Evolutionary conservation across 257 asterid genomes (phyloP).

Genomic region (Marsdenia floribunda): DNA sequence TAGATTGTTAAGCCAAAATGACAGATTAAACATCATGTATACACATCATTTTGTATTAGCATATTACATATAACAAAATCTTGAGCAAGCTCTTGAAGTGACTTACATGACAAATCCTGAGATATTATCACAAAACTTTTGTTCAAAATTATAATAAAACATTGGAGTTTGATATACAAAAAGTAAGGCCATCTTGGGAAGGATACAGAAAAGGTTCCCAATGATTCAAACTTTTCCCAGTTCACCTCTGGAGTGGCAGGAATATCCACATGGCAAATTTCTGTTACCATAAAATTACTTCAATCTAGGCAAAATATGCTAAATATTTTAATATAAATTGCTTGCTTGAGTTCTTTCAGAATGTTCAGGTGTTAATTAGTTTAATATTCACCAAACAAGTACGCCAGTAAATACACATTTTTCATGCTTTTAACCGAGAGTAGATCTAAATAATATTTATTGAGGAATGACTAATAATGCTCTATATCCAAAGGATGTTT

Average conservation of each 20-base stretch:
- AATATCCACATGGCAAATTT: background rate
- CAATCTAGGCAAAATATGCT: background rate
- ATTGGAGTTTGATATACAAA: background rate
- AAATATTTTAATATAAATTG: background rate
- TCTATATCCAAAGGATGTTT: background rate
- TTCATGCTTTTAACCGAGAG: background rate
- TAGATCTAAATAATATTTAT: background rate
- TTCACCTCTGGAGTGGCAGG: background rate
- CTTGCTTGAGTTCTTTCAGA: background rate
- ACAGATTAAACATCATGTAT: background rate
- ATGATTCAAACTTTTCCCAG: background rate
- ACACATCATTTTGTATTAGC: background rate
- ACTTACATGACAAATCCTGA: background rate
- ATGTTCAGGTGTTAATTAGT: background rate
- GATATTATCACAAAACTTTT: background rate
- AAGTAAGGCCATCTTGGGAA: background rate
- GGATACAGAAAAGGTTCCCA: background rate
- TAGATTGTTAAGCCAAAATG: background rate
- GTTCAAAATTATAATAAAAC: background rate
- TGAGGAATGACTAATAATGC: background rate
- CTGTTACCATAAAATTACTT: background rate
- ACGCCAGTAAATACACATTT: background rate
- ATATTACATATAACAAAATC: background rate
- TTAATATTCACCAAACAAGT: background rate
- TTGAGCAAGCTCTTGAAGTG: background rate